A percentile compares a stretch with the other conserved stretches of the same genome.
Conservation (phyloP, 2,329 filamentous ascomycete species). For the Penicillium sp. region DNA sequence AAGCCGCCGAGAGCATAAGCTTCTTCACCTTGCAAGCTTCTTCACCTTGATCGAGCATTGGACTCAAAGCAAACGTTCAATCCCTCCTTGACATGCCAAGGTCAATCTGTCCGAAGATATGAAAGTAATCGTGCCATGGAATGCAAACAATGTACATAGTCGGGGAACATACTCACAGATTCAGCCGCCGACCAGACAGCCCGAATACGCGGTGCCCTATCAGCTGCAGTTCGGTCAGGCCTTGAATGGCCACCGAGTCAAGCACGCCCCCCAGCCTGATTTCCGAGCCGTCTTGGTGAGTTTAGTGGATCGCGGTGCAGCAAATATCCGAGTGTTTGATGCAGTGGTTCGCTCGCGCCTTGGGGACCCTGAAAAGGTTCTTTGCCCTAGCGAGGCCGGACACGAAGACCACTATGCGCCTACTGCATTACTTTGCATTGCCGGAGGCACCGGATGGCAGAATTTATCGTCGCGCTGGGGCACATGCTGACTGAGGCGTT, state of each 20-base stretch:
- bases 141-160: constrained; percentile 54
- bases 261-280: constrained; percentile 46
- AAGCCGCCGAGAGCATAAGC: constrained; percentile 57
- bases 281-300: constrained; percentile 46
- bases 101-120: constrained; percentile 49
- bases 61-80: constrained; percentile 51
- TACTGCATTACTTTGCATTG: constrained; percentile 56
- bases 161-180: constrained; percentile 60
- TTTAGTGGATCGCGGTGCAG: constrained; percentile 57
- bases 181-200: constrained; percentile 56
- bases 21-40: constrained; percentile 61
- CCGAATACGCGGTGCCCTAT: constrained; percentile 60
- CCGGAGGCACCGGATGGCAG: constrained; percentile 36
- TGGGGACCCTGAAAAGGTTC: constrained; percentile 55
- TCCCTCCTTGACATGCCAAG: constrained; percentile 51
- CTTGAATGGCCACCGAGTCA: constrained; percentile 53
- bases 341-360: constrained; percentile 56
- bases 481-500: constrained; percentile 62
- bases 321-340: constrained; percentile 54
- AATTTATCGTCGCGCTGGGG: constrained; percentile 57
- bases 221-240: constrained; percentile 60
- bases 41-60: constrained; percentile 57
- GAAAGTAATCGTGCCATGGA: constrained; percentile 56
- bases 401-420: constrained; percentile 53
- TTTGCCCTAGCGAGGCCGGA: constrained; percentile 54